Percentiles rank a stretch among this genome's conserved stretches.
Conservation (phyloP, 1,139 yeast genomes). For the Scheffersomyces stambukii region DNA sequence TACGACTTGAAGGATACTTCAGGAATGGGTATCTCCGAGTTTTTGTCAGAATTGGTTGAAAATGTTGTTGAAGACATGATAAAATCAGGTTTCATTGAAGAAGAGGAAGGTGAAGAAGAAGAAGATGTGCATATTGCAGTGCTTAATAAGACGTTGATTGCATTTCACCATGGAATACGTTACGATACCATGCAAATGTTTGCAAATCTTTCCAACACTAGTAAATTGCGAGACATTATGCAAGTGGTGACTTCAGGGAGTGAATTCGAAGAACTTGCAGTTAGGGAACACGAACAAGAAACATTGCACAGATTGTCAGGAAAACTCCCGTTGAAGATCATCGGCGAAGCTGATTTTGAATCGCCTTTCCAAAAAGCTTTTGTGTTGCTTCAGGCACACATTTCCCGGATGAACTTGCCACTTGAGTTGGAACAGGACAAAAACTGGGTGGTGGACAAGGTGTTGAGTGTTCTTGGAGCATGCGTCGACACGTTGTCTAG, state of each 20-base stretch:
- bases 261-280: slow-evolving; percentile 64
- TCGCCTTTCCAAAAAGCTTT: slow-evolving; percentile 69
- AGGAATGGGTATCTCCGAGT: slow-evolving; percentile 70
- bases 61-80: slow-evolving; percentile 61
- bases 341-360: slow-evolving; percentile 30
- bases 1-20: slow-evolving; percentile 71
- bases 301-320: slow-evolving; percentile 49
- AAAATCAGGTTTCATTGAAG: slow-evolving; percentile 60
- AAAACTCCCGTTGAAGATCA: slow-evolving; percentile 56
- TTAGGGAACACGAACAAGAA: slow-evolving; percentile 51
- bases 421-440: slow-evolving; percentile 61
- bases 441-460: slow-evolving; percentile 42
- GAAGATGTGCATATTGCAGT: slow-evolving; percentile 49
- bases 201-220: slow-evolving; percentile 47
- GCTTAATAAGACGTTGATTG: slow-evolving; percentile 67
- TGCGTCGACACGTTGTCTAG: slow-evolving; percentile 74
- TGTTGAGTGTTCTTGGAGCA: slow-evolving; percentile 56
- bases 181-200: slow-evolving; percentile 63
- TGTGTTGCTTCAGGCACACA: slow-evolving; percentile 74
- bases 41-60: slow-evolving; percentile 80
- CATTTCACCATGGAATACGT: slow-evolving; percentile 66
- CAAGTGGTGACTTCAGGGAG: slow-evolving; percentile 63
- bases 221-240: slow-evolving; percentile 59
- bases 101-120: slow-evolving; percentile 28
- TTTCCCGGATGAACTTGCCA: slow-evolving; percentile 55